Evolutionary conservation across 352 stramenopile species (phyloP).

Genomic region (Phytophthora parvispora): DNA sequence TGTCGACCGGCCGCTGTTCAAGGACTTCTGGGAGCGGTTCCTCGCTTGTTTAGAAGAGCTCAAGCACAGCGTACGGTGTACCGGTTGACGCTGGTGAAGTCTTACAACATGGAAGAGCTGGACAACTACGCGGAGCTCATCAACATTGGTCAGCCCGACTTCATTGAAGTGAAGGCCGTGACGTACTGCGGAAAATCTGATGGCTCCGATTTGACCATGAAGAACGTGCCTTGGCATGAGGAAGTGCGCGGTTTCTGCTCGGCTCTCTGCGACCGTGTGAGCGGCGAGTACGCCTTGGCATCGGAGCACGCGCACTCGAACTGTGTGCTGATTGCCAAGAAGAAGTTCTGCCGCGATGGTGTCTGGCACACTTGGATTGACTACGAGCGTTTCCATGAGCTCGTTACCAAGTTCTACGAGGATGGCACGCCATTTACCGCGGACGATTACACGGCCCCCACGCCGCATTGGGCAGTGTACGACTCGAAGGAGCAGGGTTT

Average conservation of each 20-base stretch:
- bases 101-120: conserved; percentile 98
- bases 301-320: conserved; percentile 98
- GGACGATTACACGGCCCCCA: conserved; percentile 96
- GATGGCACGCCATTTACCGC: conserved; percentile 91
- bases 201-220: conserved; percentile 98
- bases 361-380: conserved; percentile 99
- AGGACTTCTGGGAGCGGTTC: conserved; percentile 98
- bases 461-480: conserved; percentile 97
- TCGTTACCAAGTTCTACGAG: conserved; percentile 86
- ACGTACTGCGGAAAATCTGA: conserved; percentile 99
- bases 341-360: conserved; percentile 89
- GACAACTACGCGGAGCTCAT: conserved; percentile 97
- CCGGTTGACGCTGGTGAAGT: conserved; percentile 98
- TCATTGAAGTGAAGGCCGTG: conserved; percentile 98
- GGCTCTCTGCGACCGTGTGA: conserved; percentile 78
- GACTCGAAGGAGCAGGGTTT: conserved; percentile 97
- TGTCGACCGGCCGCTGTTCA: conserved; percentile 97
- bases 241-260: conserved; percentile 96
- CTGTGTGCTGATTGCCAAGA: conserved; percentile 96
- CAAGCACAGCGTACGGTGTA: conserved; percentile 96
- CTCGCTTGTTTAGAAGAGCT: conserved; percentile 92
- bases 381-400: conserved; percentile 97
- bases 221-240: conserved; percentile 98
- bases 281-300: conserved; percentile 94
- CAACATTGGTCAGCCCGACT: conserved; percentile 90